Evolutionary conservation across 805 yeast species (phyloP).

Genomic region (Yamadazyma laniorum): DNA sequence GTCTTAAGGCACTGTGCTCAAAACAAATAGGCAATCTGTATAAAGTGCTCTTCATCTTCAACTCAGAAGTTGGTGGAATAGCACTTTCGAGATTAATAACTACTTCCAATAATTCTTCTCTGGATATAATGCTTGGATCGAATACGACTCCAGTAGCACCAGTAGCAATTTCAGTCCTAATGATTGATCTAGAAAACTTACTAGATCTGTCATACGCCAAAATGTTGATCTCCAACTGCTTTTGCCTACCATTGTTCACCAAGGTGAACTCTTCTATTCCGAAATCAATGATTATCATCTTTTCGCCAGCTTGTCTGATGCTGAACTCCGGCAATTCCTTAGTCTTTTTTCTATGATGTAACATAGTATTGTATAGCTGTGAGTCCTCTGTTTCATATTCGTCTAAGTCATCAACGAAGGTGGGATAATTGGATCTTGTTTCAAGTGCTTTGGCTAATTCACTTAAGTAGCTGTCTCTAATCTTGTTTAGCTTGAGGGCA

Average conservation of each 20-base stretch:
- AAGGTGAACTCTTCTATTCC: conserved; percentile 25
- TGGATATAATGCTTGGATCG: conserved; percentile 39
- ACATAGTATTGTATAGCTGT: conserved; percentile 4
- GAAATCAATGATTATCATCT: conserved; percentile 29
- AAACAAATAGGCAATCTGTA: conserved; percentile 92
- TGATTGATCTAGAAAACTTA: conserved; percentile 8
- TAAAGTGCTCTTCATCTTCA: conserved; percentile 81
- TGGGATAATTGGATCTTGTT: conserved; percentile 49
- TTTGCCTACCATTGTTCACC: conserved; percentile 32
- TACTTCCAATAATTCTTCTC: conserved; percentile 56
- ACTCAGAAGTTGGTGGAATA: conserved; percentile 66
- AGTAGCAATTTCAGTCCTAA: conserved; percentile 17
- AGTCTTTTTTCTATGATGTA: conserved; percentile 10
- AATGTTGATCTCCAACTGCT: conserved; percentile 17
- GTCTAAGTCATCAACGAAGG: conserved; percentile 11
- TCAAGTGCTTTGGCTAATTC: conserved; percentile 40
- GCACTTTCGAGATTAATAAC: conserved; percentile 72
- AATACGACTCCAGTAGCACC: conserved; percentile 19
- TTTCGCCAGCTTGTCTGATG: conserved; percentile 31
- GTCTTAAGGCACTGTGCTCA: conserved; percentile 84
- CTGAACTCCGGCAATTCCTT: conserved; percentile 12
- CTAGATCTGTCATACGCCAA: background rate
- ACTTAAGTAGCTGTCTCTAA: conserved; percentile 8
- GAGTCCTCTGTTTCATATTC: conserved; percentile 8
- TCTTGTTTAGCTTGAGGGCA: conserved; percentile 8